Percentiles rank a stretch among this genome's conserved stretches.
These are phyloP conservation scores for Penicillium sp. DNA, from an alignment of 2,329 filamentous ascomycete genomes.

Conservation along the genomic window DNA sequence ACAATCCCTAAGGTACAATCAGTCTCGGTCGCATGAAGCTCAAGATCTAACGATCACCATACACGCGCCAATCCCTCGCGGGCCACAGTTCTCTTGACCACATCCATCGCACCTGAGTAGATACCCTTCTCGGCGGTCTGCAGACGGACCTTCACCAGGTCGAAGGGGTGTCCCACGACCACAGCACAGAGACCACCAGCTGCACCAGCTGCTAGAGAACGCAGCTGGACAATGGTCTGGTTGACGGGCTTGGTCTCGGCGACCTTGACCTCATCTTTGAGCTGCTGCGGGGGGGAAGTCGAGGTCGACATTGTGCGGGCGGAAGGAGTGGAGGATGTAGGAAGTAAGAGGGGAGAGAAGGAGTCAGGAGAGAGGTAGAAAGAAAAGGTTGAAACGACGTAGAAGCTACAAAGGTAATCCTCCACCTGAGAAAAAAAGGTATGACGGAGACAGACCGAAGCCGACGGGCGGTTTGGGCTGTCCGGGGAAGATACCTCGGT, in stretches of 20 bases:
- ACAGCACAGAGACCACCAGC: constrained; percentile 95
- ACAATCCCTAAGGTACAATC: constrained; percentile 64
- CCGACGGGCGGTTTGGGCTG: constrained; percentile 17
- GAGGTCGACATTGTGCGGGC: constrained; percentile 33
- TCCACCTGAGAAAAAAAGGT: constrained; percentile 2
- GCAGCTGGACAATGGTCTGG: constrained; percentile 63
- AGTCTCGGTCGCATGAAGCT: constrained; percentile 7
- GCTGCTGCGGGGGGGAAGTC: constrained; percentile 29
- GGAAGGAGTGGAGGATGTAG: constrained; percentile 5
- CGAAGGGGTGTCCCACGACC: constrained; percentile 92
- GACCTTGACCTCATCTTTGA: constrained; percentile 33
- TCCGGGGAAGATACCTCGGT: constrained; percentile 24
- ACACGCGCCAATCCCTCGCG: constrained; percentile 73
- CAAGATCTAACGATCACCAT: constrained; percentile 20
- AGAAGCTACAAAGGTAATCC: not conserved
- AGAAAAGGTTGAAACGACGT: constrained; percentile 4
- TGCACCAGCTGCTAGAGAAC: constrained; percentile 84
- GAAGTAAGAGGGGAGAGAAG: not conserved
- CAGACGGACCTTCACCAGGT: constrained; percentile 94
- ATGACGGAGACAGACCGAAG: constrained; percentile 22
- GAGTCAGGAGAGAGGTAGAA: constrained; percentile 1
- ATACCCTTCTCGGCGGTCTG: constrained; percentile 95
- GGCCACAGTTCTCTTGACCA: constrained; percentile 84
- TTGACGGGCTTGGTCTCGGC: constrained; percentile 35
- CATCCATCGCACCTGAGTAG: constrained; percentile 87